A percentile compares a stretch with the other conserved stretches of the same genome.
Evolutionary conservation across 2,329 filamentous ascomycete genomes (phyloP).

Genomic region (Diaporthe ampelina): DNA sequence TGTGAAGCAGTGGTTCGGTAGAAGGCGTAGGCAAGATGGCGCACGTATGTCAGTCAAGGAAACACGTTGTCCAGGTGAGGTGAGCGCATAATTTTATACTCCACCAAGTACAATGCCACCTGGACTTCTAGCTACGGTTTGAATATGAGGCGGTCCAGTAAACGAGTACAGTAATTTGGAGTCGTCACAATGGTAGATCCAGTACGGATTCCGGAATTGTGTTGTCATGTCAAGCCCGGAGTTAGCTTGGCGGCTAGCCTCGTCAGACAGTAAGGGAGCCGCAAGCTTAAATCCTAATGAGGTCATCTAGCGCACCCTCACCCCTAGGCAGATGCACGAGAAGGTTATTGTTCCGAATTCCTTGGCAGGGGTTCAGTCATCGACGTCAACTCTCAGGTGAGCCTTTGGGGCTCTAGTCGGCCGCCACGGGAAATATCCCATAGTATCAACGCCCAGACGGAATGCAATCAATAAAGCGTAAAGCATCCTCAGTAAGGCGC

Average conservation of each 20-base stretch:
- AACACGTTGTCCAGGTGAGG: no score
- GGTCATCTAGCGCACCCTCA: not conserved
- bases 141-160: not conserved
- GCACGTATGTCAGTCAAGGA: not conserved
- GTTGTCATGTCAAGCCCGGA: not conserved
- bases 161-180: not conserved
- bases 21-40: not conserved
- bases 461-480: not conserved
- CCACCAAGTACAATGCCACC: not conserved
- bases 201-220: constrained; percentile 3
- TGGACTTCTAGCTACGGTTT: not conserved
- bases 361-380: not conserved
- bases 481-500: no score
- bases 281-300: not conserved
- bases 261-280: not conserved
- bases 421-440: no score
- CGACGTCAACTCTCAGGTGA: not conserved
- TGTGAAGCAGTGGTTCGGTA: no score
- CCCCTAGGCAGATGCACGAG: not conserved
- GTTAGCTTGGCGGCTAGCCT: constrained; percentile 25
- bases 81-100: not conserved
- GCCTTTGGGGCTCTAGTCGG: no score
- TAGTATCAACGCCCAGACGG: no score
- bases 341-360: not conserved
- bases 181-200: not conserved